Base-by-base conservation (phyloP, 495 filamentous ascomycete species). In the Aspergillus sparsus region DNA sequence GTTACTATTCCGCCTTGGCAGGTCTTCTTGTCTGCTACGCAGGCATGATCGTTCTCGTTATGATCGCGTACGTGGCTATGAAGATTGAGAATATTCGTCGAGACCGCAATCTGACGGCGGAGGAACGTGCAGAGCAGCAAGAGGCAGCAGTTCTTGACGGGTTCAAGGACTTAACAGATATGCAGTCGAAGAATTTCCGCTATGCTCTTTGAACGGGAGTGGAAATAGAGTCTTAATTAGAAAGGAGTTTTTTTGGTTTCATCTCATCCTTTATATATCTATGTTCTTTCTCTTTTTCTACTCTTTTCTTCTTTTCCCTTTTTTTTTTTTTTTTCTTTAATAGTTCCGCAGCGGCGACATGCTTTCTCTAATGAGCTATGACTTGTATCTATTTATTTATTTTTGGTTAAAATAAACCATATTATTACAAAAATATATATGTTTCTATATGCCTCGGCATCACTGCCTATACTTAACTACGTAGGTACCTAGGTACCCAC, bases 161-260 rank as follows among this genome's bases (percentile, higher is more conserved):
- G 5, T 81, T 79, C 54, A 74, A 73, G 33, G 77, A 81, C 63
- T 58, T 81, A 62, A 81, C 78, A 5, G 78, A 81, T 64, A 78
- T 70, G 64, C 64, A 80, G 63, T 74, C 77, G 13, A 74, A 73
- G 59, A 62, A 74, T 53, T 79, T 81, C 54, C 64, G 74, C 51
- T 80, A 80, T 67, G 75, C 64, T 31, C 67, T 75, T 62, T 74
- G 35, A 67, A 5, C 5, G 16, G 27, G 39, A 13, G 39, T 8
- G 15, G 33, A 42, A 21, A 47, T 57, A 8, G 9, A 59, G 27
- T 31, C 37, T 58, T 58, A 16, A 49, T 8, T 57, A 15, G 42
- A 12, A n/a, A 47, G n/a, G 7, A n/a, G n/a, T n/a, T 47, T 21
- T 9, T 15, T 6, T 10, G n/a, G 44, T 18, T 47, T 21, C 15